These are phyloP conservation scores for Serpula lacrymans DNA, from an alignment of 768 basidiomycete genomes.

Conservation along the genomic window DNA sequence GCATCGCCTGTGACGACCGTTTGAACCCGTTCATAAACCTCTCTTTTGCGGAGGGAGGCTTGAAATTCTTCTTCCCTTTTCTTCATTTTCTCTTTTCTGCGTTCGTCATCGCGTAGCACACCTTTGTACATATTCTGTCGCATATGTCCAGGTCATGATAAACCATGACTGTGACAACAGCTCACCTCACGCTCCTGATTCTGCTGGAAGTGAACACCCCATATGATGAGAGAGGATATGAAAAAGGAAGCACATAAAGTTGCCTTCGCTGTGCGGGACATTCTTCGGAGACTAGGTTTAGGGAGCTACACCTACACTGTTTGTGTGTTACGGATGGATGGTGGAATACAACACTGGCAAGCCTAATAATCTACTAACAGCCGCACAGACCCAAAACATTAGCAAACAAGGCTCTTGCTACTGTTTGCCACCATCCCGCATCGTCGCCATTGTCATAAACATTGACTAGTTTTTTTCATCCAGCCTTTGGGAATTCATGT, in stretches of 20 bases:
- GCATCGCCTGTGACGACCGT: conserved; percentile 13
- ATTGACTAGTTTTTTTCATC: conserved; percentile 6
- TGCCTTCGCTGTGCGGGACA: conserved; percentile 71
- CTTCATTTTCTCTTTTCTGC: conserved; percentile 66
- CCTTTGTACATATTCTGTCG: conserved; percentile 86
- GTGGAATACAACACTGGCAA: conserved; percentile 15
- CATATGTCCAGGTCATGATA: conserved; percentile 6
- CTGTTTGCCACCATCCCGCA: conserved; percentile 13
- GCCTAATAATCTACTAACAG: not conserved
- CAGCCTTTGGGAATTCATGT: conserved; percentile 16
- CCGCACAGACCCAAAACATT: conserved; percentile 26
- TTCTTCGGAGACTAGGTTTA: too few relatives aligned
- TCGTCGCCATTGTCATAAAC: conserved; percentile 10
- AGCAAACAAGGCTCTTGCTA: conserved; percentile 34
- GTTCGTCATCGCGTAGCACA: conserved; percentile 84
- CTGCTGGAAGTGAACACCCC: conserved; percentile 89
- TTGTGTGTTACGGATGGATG: conserved; percentile 2
- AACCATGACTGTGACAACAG: conserved; percentile 1
- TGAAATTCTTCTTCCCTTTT: conserved; percentile 61
- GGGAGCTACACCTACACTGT: too few relatives aligned
- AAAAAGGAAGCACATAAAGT: conserved; percentile 68
- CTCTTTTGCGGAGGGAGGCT: conserved; percentile 60
- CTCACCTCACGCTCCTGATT: conserved; percentile 75
- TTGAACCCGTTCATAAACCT: conserved; percentile 60
- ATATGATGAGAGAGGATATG: conserved; percentile 69